phyloP scores from a whole-genome alignment of 140 eudicot genomes.

The Bidens hawaiensis region DNA sequence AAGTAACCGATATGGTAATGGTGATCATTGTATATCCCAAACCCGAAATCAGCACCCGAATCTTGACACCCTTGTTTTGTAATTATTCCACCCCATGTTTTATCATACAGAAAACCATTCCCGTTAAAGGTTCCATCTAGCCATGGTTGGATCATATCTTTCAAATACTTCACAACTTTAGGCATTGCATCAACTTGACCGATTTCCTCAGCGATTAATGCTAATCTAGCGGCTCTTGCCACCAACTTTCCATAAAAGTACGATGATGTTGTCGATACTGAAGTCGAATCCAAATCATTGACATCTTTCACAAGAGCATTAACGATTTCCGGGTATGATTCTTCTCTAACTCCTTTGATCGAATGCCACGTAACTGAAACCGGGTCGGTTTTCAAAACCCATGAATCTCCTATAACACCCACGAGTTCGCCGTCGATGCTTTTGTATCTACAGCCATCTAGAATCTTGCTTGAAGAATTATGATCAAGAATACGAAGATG shows the following conservation, averaged over 20 bases:
- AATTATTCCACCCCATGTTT: constrained; percentile 85
- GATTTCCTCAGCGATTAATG: constrained; percentile 85
- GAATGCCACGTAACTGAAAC: constrained; percentile 94
- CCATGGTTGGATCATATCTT: constrained; percentile 84
- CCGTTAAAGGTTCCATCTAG: constrained; percentile 65
- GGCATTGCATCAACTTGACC: constrained; percentile 55
- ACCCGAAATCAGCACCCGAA: constrained; percentile 88
- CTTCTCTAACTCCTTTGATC: constrained; percentile 57
- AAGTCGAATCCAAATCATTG: constrained; percentile 37
- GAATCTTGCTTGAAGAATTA: constrained; percentile 29
- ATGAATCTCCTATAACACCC: constrained; percentile 80
- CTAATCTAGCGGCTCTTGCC: constrained; percentile 90
- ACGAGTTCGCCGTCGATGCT: constrained; percentile 95
- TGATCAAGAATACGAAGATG: constrained; percentile 55
- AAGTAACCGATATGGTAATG: constrained; percentile 90
- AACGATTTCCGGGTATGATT: constrained; percentile 44
- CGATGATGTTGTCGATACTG: constrained; percentile 65
- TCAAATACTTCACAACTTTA: constrained; percentile 50
- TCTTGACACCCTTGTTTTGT: constrained; percentile 71
- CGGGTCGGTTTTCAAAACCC: constrained; percentile 69
- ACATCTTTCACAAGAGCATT: constrained; percentile 62
- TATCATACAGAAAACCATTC: constrained; percentile 81
- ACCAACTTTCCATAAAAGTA: constrained; percentile 76
- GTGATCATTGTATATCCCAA: constrained; percentile 84
- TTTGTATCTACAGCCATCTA: constrained; percentile 60